phyloP scores from a whole-genome alignment of 2,329 filamentous ascomycete species.

The Cryphonectria parasitica region DNA sequence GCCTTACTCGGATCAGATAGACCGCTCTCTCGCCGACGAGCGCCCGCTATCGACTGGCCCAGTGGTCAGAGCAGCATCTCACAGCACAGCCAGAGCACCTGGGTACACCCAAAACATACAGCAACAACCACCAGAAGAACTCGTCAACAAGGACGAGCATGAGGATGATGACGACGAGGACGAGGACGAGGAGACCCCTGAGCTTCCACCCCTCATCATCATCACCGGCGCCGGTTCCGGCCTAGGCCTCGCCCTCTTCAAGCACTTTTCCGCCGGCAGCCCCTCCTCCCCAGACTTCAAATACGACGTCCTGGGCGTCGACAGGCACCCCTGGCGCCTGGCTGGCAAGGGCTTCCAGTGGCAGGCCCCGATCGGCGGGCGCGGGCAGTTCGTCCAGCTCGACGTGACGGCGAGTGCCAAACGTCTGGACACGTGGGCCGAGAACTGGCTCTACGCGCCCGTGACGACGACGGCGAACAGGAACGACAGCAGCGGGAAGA shows the following conservation, averaged over 20 bases:
- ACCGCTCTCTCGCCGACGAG: neutral
- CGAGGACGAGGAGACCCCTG: slow-evolving; percentile 9
- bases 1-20: neutral
- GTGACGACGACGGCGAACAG: neutral
- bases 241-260: slow-evolving; percentile 26
- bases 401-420: slow-evolving; percentile 20
- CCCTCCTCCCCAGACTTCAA: slow-evolving; percentile 38
- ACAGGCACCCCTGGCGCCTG: slow-evolving; percentile 20
- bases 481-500: neutral
- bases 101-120: neutral
- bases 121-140: neutral
- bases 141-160: neutral
- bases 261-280: slow-evolving; percentile 14
- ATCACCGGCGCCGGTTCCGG: slow-evolving; percentile 25
- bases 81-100: neutral
- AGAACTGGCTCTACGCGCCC: slow-evolving; percentile 15
- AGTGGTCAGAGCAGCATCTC: neutral
- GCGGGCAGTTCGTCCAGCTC: slow-evolving; percentile 18
- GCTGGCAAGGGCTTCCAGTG: slow-evolving; percentile 7
- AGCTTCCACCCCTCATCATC: slow-evolving; percentile 17
- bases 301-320: slow-evolving; percentile 27
- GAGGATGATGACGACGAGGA: slow-evolving; percentile 1
- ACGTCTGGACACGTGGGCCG: slow-evolving; percentile 15
- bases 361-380: slow-evolving; percentile 11
- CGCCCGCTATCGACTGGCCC: neutral